Evolutionary conservation across 495 filamentous ascomycete species (phyloP).

Genomic region (Aspergillus asperescens): DNA sequence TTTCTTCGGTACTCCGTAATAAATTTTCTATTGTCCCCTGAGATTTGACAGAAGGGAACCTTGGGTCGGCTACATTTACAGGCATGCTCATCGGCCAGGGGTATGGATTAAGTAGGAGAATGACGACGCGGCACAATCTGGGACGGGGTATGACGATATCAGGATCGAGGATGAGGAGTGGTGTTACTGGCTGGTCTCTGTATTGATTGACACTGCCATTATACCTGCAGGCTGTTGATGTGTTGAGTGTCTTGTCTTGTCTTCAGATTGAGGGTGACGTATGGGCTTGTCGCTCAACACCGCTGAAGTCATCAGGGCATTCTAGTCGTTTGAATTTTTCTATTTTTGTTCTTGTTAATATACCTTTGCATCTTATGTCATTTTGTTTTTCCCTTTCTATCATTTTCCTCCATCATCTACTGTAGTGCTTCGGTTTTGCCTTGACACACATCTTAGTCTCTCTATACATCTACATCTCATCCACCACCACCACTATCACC

Average conservation of each 20-base stretch:
- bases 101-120: no score
- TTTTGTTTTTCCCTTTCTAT: background rate
- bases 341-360: conserved; percentile 5
- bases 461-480: conserved; percentile 3
- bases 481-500: background rate
- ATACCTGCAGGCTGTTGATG: background rate
- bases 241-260: background rate
- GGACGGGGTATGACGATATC: background rate
- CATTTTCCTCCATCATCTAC: background rate
- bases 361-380: conserved; percentile 4
- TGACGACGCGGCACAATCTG: no score
- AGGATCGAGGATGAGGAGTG: background rate
- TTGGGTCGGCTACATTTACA: background rate
- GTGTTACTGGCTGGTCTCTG: background rate
- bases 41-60: background rate
- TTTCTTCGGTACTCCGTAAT: no score
- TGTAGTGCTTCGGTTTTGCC: background rate
- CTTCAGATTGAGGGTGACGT: background rate
- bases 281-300: background rate
- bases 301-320: background rate
- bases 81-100: no score
- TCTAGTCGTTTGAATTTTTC: background rate
- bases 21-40: no score
- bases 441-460: background rate
- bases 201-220: no score